phyloP scores from a whole-genome alignment of 805 yeast species.

The Sugiyamaella lignohabitans region DNA sequence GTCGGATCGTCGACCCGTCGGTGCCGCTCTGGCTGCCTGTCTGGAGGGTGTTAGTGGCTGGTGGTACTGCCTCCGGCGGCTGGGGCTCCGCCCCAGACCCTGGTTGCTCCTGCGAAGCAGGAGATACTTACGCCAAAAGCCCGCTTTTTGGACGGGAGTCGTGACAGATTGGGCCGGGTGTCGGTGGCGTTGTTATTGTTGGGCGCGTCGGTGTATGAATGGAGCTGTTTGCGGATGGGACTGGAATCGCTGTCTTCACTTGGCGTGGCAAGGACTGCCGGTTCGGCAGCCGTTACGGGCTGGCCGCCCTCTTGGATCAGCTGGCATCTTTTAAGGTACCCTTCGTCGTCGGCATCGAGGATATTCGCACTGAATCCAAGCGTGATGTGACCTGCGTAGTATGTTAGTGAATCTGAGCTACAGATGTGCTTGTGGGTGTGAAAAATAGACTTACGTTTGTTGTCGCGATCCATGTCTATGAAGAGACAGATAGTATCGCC shows the following conservation, averaged over 20 bases:
- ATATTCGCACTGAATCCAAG: not conserved
- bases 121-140: slow-evolving; percentile 2
- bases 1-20: not conserved
- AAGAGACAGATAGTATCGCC: slow-evolving; percentile 60
- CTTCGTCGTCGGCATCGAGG: not conserved
- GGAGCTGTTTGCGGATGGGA: not conserved
- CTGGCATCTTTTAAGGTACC: not conserved
- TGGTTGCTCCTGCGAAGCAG: too few relatives aligned
- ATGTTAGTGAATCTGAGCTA: too few relatives aligned
- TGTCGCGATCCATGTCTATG: slow-evolving; percentile 45
- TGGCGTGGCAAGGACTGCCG: not conserved
- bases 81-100: too few relatives aligned
- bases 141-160: not conserved
- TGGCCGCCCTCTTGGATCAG: not conserved
- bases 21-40: not conserved
- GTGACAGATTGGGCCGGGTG: too few relatives aligned
- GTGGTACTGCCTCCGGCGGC: too few relatives aligned
- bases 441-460: slow-evolving; percentile 38
- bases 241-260: not conserved
- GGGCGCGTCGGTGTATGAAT: not conserved
- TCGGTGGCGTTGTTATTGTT: not conserved
- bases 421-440: too few relatives aligned
- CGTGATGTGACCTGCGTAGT: not conserved
- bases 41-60: not conserved
- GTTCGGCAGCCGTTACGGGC: not conserved